Conservation (phyloP, 768 basidiomycete species). For the Tylopilus sp. region DNA sequence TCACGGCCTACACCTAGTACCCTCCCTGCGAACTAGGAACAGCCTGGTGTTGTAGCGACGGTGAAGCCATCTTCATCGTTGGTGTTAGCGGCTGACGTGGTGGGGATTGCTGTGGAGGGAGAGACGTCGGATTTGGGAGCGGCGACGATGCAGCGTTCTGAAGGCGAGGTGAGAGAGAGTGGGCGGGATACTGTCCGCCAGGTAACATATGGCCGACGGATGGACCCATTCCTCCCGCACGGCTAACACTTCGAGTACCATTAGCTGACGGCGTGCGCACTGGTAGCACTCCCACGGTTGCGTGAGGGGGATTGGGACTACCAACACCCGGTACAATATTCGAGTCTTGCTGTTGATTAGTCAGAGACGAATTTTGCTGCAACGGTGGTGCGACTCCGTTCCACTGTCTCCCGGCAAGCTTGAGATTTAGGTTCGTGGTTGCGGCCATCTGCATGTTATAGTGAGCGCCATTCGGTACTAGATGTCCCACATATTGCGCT, state of each 20-base stretch:
- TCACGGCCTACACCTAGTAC: slow-evolving; percentile 35
- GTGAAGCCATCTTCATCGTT: slow-evolving; percentile 51
- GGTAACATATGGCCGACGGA: slow-evolving; percentile 29
- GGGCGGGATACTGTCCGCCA: slow-evolving; percentile 41
- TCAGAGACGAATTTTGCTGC: slow-evolving; percentile 23
- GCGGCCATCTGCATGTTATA: slow-evolving; percentile 28
- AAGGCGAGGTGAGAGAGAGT: slow-evolving; percentile 48
- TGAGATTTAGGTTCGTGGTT: slow-evolving; percentile 31
- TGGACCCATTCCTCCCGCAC: slow-evolving; percentile 22
- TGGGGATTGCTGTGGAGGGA: slow-evolving; percentile 41
- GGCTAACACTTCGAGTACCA: slow-evolving; percentile 46
- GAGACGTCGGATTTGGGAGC: slow-evolving; percentile 40
- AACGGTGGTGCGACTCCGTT: slow-evolving; percentile 22
- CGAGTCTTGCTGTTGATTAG: slow-evolving; percentile 25
- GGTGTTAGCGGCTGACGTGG: slow-evolving; percentile 49
- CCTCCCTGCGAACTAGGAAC: slow-evolving; percentile 51
- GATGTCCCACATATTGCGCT: slow-evolving; percentile 28
- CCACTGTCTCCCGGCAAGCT: slow-evolving; percentile 42
- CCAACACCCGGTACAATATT: slow-evolving; percentile 26
- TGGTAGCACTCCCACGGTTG: slow-evolving; percentile 36
- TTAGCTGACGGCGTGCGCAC: slow-evolving; percentile 54
- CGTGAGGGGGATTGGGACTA: slow-evolving; percentile 34
- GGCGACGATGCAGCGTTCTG: slow-evolving; percentile 46
- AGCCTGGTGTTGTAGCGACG: slow-evolving; percentile 51
- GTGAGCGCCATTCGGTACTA: slow-evolving; percentile 26